Evolutionary conservation across 345 rosid genomes (phyloP), one percentile per base, ranked within the genome.

Genomic region (Euphorbia lathyris): DNA sequence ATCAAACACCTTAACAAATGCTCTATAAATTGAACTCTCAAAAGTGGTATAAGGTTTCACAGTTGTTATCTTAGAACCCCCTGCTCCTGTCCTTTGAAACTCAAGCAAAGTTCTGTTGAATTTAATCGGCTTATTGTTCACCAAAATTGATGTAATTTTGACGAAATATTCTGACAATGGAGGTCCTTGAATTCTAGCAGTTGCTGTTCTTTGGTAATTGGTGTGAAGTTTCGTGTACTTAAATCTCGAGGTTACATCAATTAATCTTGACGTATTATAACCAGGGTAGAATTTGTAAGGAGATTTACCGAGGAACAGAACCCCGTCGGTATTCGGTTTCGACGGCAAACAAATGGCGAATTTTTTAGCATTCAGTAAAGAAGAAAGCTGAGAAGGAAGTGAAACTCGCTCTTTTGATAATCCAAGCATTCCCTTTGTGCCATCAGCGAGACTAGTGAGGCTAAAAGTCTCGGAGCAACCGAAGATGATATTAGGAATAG

Each of bases 271-370:
- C n/a, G 25, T 34, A 22, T 73, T 65, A 40, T 66, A 66, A 50
- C 38, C 11, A n/a, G 71, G 71, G 48, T 73, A 66, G 66, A 73
- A 73, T 30, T 66, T 70, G 32, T 66, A 73, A 36, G 76, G 66
- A 23, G 76, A 29, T 19, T 73, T 65, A 32, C 76, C 76, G 14
- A 72, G 58, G 59, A 73, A 57, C n/a, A 73, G n/a, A 58, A 58
- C 34, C 0, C 71, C 76, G 38, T 66, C 58, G 50, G 71, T 57
- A 12, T 57, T 57, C 0, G 71, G 22, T 13, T 65, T 30, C 20
- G 76, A 73, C 17, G 76, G 76, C 66, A 73, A 66, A 58, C 76
- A 73, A 2, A 73, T 32, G 14, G 76, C 76, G 40, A 73, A 58
- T 47, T 58, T 73, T 17, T 17, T 58, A 45, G 57, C 71, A 16